phyloP scores from a whole-genome alignment of 768 basidiomycete species.

The Lentinula edodes region DNA sequence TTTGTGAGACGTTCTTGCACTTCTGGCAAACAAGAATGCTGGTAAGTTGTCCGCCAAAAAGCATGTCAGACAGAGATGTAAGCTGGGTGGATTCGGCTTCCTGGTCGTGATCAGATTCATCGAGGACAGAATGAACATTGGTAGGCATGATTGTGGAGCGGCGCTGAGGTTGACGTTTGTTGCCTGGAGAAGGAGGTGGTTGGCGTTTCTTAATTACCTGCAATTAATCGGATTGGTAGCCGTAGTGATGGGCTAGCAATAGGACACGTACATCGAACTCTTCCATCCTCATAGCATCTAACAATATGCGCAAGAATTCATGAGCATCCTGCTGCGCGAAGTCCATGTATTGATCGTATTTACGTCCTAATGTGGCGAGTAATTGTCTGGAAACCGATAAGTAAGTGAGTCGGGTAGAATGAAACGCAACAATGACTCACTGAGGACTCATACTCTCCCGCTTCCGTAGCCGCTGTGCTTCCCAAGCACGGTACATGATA shows the following conservation, averaged over 20 bases:
- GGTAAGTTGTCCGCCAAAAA: constrained; percentile 86
- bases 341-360: constrained; percentile 93
- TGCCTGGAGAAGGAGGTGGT: constrained; percentile 33
- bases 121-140: constrained; percentile 5
- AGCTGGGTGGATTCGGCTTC: constrained; percentile 42
- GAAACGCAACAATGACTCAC: constrained; percentile 34
- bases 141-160: constrained; percentile 16
- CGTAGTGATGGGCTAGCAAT: neutral
- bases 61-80: constrained; percentile 77
- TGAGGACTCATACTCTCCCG: constrained; percentile 59
- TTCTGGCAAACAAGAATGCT: constrained; percentile 91
- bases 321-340: constrained; percentile 96
- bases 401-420: neutral
- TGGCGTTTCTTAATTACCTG: constrained; percentile 78
- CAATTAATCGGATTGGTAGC: neutral
- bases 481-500: constrained; percentile 61
- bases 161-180: constrained; percentile 31
- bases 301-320: constrained; percentile 83
- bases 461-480: constrained; percentile 43
- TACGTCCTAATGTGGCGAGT: constrained; percentile 63
- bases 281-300: constrained; percentile 94
- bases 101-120: constrained; percentile 14
- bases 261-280: constrained; percentile 68
- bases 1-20: constrained; percentile 91
- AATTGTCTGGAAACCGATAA: constrained; percentile 40